phyloP scores from a whole-genome alignment of 2,329 filamentous ascomycete species.

The Sordariomycetes sp. region DNA sequence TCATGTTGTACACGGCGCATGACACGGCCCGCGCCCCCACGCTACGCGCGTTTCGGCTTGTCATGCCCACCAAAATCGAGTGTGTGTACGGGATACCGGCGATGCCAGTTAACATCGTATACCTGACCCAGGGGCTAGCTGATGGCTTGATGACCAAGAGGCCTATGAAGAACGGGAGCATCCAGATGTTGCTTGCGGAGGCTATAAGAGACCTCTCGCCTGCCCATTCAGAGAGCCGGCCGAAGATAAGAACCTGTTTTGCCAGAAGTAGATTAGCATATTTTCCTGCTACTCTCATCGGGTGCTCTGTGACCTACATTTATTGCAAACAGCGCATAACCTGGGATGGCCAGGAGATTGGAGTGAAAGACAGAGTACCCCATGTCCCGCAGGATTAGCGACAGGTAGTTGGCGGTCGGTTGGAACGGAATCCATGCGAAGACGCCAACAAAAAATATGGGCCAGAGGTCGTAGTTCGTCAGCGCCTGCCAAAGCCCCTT shows the following conservation, averaged over 20 bases:
- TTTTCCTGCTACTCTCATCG: conserved; percentile 13
- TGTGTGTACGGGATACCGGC: conserved; percentile 19
- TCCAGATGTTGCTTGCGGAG: conserved; percentile 33
- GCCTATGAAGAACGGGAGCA: conserved; percentile 38
- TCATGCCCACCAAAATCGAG: conserved; percentile 45
- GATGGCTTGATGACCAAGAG: conserved; percentile 19
- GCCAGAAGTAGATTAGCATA: neutral
- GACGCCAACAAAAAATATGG: conserved; percentile 38
- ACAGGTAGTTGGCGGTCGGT: conserved; percentile 27
- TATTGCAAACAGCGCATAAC: conserved; percentile 11
- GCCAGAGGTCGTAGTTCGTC: conserved; percentile 45
- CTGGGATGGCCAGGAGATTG: conserved; percentile 45
- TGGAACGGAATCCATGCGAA: conserved; percentile 19
- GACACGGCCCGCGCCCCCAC: conserved; percentile 48
- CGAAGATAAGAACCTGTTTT: conserved; percentile 27
- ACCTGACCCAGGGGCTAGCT: conserved; percentile 20
- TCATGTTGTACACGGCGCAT: conserved; percentile 44
- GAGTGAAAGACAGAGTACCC: conserved; percentile 41
- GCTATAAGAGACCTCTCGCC: conserved; percentile 29
- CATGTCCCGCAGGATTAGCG: conserved; percentile 35
- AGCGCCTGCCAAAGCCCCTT: conserved; percentile 35
- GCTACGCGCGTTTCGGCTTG: conserved; percentile 45
- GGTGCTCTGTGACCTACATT: conserved; percentile 18
- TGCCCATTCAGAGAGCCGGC: conserved; percentile 31
- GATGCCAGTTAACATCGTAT: conserved; percentile 20